Evolutionary conservation across 345 rosid genomes (phyloP), one percentile per base, ranked within the genome.

Genomic region (Salix udensis): DNA sequence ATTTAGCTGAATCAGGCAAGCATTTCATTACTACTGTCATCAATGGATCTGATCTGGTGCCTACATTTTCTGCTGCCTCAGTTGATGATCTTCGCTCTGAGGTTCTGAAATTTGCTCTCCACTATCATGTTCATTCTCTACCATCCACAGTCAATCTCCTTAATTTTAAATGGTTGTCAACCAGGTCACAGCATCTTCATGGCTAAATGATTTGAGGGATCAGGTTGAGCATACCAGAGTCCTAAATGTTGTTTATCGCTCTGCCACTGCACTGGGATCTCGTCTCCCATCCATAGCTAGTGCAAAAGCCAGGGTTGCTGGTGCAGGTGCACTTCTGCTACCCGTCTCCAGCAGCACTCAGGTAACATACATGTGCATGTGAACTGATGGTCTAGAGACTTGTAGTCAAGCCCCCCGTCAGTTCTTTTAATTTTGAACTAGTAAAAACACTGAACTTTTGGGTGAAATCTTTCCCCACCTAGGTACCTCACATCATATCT

Each of bases 1-100:
- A 96, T 68, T 88, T 96, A 85, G 99, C 99, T 68, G 99, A 96
- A 82, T 96, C 99, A 61, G 99, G 99, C 77, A 96, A 91, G 85
- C 90, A 88, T 72, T 96, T 94, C 81, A 88, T 90, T 67, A 87
- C 95, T 31, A 90, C 97, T 30, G 79, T 91, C 61, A 82, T 96
- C 61, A 94, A 96, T 80, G 99, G 99, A 67, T 94, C 97, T 50
- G 99, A 96, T 87, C 79, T 94, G 72, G 99, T 96, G 75, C 98
- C 99, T 67, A 91, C 98, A 70, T 96, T 92, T 79, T 96, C 99
- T 72, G 79, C 98, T 74, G 85, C 94, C 79, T 92, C 99, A 58
- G 79, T 96, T 36, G 99, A 96, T 76, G 93, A 91, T 86, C 97
- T 94, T 76, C 99, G 98, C 74, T 82, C 87, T 39, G 98, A 96